Base-by-base conservation (phyloP, 495 filamentous ascomycete species). In the Penicillium macrosclerotiorum region DNA sequence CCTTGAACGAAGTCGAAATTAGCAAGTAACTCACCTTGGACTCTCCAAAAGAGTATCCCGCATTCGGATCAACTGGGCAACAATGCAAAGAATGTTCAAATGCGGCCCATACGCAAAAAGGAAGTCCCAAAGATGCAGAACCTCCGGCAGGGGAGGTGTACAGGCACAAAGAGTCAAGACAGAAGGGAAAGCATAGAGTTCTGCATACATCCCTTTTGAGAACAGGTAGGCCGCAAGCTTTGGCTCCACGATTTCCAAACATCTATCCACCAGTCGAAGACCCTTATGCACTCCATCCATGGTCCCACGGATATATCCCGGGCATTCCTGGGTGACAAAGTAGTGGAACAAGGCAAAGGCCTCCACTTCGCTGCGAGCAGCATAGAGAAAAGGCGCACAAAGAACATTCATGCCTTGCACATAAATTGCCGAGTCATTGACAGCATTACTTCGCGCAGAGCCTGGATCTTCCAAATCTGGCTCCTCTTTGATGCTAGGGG, bases 361-460 rank as follows among this genome's bases (percentile, higher is more conserved):
- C 62, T 99, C 90, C 0, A 90, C 87, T 65, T 99, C 93, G 56
- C 88, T 95, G 48, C 88, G 84, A 13, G 93, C 90, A 3, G 91
- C 90, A 65, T 99, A 99, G 31, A 97, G 77, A 56, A 99, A 96
- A 0, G 93, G 94, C 7, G 93, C 93, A 26, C 89, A 91, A n/a
- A 98, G 80, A n/a, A 97, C 92, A 60, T 97, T 98, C 93, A 98
- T 97, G 45, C 93, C 93, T 62, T 99, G 93, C 4, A 97, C 94
- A 62, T 99, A 99, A 41, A 88, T 89, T 9, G 87, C 86, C 11
- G 83, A 77, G 47, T 86, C 83, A 12, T 69, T 71, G 1, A 74
- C 68, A 16, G 63, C 65, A 8, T 53, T 30, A 11, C 36, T 51
- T 5, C 29, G 34, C 9, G 13, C 18, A 12, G 46, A 52, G 2